phyloP scores from a whole-genome alignment of 73 alveolate genomes.

The Blepharisma japonicum region DNA sequence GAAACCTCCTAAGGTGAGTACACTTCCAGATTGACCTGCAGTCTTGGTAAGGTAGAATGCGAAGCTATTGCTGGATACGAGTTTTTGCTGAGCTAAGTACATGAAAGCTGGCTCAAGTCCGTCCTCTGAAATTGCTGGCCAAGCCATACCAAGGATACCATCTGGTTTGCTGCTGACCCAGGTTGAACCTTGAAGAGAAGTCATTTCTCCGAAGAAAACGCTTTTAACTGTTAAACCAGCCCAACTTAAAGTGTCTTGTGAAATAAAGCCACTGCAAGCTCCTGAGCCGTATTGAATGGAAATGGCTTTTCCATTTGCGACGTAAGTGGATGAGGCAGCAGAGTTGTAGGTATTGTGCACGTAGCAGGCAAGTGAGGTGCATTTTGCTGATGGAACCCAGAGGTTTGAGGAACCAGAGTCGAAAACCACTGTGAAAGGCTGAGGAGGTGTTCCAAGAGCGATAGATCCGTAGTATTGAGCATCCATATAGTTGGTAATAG shows the following conservation, averaged over 20 bases:
- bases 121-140: constrained; percentile 68
- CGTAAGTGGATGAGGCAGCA: constrained; percentile 34
- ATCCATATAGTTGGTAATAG: constrained; percentile 33
- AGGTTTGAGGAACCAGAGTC: constrained; percentile 86
- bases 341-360: constrained; percentile 35
- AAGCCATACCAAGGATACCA: constrained; percentile 88
- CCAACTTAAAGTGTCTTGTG: constrained; percentile 45
- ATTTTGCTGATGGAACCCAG: constrained; percentile 56
- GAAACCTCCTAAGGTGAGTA: constrained; percentile 56
- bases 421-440: constrained; percentile 65
- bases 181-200: constrained; percentile 52
- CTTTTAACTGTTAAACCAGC: constrained; percentile 41
- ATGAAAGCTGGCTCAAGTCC: constrained; percentile 54
- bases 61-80: constrained; percentile 41
- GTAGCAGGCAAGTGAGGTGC: constrained; percentile 18
- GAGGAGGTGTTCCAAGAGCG: constrained; percentile 70
- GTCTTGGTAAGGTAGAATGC: constrained; percentile 45
- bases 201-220: constrained; percentile 62
- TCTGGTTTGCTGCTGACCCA: constrained; percentile 64
- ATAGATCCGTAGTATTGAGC: constrained; percentile 57
- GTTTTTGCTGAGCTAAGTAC: constrained; percentile 32
- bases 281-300: constrained; percentile 44
- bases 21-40: constrained; percentile 35
- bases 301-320: constrained; percentile 38
- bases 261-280: constrained; percentile 39